Evolutionary conservation across 106 monocot species (phyloP).

Genomic region (Dendrobium officinale): DNA sequence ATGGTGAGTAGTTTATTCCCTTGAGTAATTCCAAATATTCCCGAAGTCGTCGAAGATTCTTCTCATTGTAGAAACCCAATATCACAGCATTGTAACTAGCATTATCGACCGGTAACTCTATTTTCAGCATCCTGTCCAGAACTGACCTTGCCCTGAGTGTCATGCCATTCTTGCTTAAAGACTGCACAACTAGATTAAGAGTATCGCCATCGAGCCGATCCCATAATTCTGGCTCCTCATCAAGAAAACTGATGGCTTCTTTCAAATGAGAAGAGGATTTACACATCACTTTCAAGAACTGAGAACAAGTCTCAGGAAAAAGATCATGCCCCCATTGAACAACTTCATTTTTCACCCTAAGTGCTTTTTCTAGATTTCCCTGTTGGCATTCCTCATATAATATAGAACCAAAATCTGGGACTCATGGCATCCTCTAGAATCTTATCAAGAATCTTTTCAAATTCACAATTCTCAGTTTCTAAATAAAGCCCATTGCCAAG

Average conservation of each 20-base stretch:
- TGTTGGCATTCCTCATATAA: slow-evolving; percentile 33
- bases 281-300: slow-evolving; percentile 44
- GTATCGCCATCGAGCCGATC: slow-evolving; percentile 30
- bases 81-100: slow-evolving; percentile 38
- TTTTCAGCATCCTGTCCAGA: slow-evolving; percentile 32
- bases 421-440: slow-evolving; percentile 41
- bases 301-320: slow-evolving; percentile 22
- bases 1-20: slow-evolving; percentile 24
- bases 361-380: slow-evolving; percentile 34
- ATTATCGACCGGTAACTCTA: slow-evolving; percentile 24
- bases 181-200: slow-evolving; percentile 36
- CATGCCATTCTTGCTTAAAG: slow-evolving; percentile 51
- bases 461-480: slow-evolving; percentile 58
- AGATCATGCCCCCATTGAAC: slow-evolving; percentile 39
- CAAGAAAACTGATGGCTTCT: slow-evolving; percentile 27
- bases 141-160: slow-evolving; percentile 23
- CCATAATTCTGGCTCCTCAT: slow-evolving; percentile 31
- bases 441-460: slow-evolving; percentile 30
- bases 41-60: slow-evolving; percentile 21
- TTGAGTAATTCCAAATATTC: slow-evolving; percentile 35
- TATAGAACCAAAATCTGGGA: slow-evolving; percentile 52
- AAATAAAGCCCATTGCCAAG: slow-evolving; percentile 92
- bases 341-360: slow-evolving; percentile 38
- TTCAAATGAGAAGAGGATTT: slow-evolving; percentile 13
- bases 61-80: slow-evolving; percentile 30